Conservation (phyloP, 73 alveolate species). For the Paramecium sexaurelia region DNA sequence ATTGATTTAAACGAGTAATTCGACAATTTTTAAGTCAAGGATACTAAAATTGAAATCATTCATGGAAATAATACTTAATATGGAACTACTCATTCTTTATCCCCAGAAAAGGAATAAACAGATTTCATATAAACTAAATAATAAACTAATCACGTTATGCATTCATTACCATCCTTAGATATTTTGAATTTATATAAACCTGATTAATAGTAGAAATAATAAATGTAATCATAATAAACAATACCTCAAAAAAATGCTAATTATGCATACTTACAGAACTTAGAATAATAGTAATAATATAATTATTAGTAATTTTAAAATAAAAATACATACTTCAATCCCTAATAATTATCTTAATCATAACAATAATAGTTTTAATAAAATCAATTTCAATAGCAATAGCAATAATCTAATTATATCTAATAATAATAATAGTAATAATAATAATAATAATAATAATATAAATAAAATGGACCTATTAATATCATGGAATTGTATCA, state of each 20-base stretch:
- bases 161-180: conserved; percentile 11
- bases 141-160: not conserved
- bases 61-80: not conserved
- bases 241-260: not conserved
- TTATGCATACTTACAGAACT: not conserved
- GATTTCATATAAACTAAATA: not conserved
- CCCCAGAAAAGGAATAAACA: not conserved
- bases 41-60: not conserved
- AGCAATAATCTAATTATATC: not conserved
- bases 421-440: not conserved
- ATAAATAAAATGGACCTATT: not conserved
- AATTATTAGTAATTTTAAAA: not conserved
- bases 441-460: not conserved
- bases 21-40: not conserved
- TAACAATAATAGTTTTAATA: not conserved
- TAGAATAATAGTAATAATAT: not conserved
- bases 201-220: not conserved
- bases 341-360: not conserved
- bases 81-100: conserved; percentile 14
- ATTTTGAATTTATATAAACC: not conserved
- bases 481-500: conserved; percentile 12
- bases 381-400: not conserved
- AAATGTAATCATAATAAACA: not conserved
- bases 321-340: not conserved
- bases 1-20: not conserved